Evolutionary conservation across 106 monocot genomes (phyloP).

Genomic region (Allium cepa): DNA sequence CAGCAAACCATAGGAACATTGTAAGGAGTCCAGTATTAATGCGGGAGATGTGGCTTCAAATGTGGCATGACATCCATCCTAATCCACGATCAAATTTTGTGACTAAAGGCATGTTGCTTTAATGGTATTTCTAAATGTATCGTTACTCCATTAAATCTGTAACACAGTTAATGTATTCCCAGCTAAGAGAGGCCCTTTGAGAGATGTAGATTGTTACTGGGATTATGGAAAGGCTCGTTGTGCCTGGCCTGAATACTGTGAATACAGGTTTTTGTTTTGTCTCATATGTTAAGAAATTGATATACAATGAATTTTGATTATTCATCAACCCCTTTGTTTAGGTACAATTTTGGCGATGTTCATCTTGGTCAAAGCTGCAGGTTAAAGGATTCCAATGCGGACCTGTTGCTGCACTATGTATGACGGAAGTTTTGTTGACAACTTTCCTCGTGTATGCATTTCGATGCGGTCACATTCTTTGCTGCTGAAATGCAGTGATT

Average conservation of each 20-base stretch:
- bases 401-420: slow-evolving; percentile 71
- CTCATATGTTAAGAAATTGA: neutral
- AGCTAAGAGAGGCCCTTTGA: slow-evolving; percentile 83
- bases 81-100: slow-evolving; percentile 80
- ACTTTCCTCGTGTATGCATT: too few species aligned
- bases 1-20: slow-evolving; percentile 94
- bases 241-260: slow-evolving; percentile 94
- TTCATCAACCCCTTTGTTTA: slow-evolving; percentile 6
- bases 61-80: slow-evolving; percentile 99
- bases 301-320: neutral
- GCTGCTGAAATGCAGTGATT: too few species aligned
- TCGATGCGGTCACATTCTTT: too few species aligned
- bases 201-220: slow-evolving; percentile 93
- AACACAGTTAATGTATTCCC: neutral
- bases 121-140: neutral
- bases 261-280: slow-evolving; percentile 65
- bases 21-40: slow-evolving; percentile 77
- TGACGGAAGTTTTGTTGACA: neutral
- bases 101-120: slow-evolving; percentile 61
- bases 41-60: slow-evolving; percentile 99
- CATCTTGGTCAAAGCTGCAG: slow-evolving; percentile 97
- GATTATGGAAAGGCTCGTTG: slow-evolving; percentile 99
- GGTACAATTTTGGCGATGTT: slow-evolving; percentile 95
- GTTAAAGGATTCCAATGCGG: slow-evolving; percentile 52
- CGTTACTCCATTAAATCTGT: neutral